Evolutionary conservation across 2,329 filamentous ascomycete species (phyloP).

Genomic region (Amauroascus niger): DNA sequence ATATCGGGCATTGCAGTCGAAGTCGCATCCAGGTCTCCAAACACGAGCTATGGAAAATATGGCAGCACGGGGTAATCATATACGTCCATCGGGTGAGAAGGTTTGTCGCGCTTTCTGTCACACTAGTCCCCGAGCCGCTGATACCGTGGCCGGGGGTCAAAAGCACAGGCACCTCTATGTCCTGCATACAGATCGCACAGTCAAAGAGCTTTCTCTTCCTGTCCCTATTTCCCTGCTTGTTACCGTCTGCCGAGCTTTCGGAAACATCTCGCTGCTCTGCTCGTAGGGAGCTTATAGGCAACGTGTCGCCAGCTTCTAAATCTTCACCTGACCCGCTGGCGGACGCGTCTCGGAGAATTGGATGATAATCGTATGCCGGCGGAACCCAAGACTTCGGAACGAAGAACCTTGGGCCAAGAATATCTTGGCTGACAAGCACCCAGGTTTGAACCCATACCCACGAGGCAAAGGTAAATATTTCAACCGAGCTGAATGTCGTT

Average conservation of each 20-base stretch:
- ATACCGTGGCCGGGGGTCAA: slow-evolving; percentile 40
- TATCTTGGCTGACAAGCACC: slow-evolving; percentile 67
- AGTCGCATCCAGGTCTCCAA: slow-evolving; percentile 95
- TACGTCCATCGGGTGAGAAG: slow-evolving; percentile 73
- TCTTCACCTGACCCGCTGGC: slow-evolving; percentile 52
- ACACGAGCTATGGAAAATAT: slow-evolving; percentile 88
- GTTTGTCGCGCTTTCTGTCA: slow-evolving; percentile 43
- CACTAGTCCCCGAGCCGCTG: slow-evolving; percentile 42
- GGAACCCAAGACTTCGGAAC: slow-evolving; percentile 59
- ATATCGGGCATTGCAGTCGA: slow-evolving; percentile 87
- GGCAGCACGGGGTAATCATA: slow-evolving; percentile 95
- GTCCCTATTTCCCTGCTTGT: slow-evolving; percentile 35
- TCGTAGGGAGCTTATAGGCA: slow-evolving; percentile 66
- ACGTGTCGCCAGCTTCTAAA: slow-evolving; percentile 60
- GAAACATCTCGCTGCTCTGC: slow-evolving; percentile 34
- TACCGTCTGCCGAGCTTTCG: slow-evolving; percentile 26
- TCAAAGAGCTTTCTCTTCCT: slow-evolving; percentile 58
- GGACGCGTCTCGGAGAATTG: slow-evolving; percentile 53
- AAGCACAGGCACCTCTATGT: slow-evolving; percentile 72
- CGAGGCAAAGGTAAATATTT: slow-evolving; percentile 54
- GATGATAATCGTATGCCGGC: slow-evolving; percentile 81
- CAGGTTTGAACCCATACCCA: slow-evolving; percentile 88
- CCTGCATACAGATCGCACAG: slow-evolving; percentile 90
- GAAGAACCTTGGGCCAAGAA: slow-evolving; percentile 81
- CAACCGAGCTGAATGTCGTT: slow-evolving; percentile 55